A percentile compares a stretch with the other conserved stretches of the same genome.
phyloP scores from a whole-genome alignment of 345 rosid species.

The Eutrema japonicum region DNA sequence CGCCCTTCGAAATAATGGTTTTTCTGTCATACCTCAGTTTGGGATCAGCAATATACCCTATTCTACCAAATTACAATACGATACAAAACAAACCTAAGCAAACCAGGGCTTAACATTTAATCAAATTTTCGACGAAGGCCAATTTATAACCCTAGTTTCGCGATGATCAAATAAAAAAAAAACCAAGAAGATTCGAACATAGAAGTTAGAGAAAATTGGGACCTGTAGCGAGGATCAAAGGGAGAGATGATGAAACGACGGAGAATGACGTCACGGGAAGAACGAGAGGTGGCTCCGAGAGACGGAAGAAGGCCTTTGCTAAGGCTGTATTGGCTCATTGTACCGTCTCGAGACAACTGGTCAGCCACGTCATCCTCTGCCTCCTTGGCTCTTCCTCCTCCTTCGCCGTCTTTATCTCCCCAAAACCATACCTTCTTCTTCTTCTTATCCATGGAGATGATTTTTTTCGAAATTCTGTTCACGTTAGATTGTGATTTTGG shows the following conservation, averaged over 20 bases:
- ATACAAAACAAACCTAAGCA: too few relatives aligned
- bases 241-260: conserved; percentile 69
- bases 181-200: neutral
- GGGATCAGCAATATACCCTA: too few relatives aligned
- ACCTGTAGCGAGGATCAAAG: conserved; percentile 74
- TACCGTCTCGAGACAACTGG: conserved; percentile 48
- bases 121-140: too few relatives aligned
- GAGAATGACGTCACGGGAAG: conserved; percentile 49
- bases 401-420: conserved; percentile 21
- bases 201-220: neutral
- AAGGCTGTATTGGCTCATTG: conserved; percentile 66
- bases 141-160: neutral
- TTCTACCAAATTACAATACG: too few relatives aligned
- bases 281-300: conserved; percentile 61
- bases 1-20: too few relatives aligned
- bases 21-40: too few relatives aligned
- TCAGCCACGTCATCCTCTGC: conserved; percentile 34
- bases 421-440: conserved; percentile 47
- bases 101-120: too few relatives aligned
- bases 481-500: conserved; percentile 8
- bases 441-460: conserved; percentile 30
- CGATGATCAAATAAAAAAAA: neutral
- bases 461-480: neutral
- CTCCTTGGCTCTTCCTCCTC: conserved; percentile 1
- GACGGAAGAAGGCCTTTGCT: conserved; percentile 69